Evolutionary conservation across 345 rosid species (phyloP), one percentile per base, ranked within the genome.

Genomic region (Eucalyptus sideroxylon): DNA sequence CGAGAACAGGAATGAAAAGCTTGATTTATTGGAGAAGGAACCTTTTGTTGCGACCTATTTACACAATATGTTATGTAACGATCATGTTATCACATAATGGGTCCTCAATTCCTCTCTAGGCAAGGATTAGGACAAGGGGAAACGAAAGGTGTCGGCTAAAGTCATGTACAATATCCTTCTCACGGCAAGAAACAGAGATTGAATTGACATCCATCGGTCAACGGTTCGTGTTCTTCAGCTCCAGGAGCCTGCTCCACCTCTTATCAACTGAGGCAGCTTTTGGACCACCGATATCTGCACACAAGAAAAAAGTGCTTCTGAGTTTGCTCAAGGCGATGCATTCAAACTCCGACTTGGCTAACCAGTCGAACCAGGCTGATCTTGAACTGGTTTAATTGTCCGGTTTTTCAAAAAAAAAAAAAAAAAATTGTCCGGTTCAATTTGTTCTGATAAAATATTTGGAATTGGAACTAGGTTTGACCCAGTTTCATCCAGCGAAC

Each of bases 241-340:
- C 95, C 93, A 97, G 88, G 60, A 97, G 96, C 90, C 92, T 93
- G 59, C 92, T 91, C 99, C 99, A 97, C 90, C 98, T 95, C 91
- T 93, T 94, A 47, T 95, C 95, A 67, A 96, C 86, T 34, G 96
- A 95, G 60, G 95, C 97, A 87, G 92, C 82, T 80, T 93, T 93
- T 86, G 89, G 90, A 87, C 90, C 89, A 19, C 95, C 96, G 88
- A 94, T 87, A 92, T 91, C 99, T 95, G 94, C 91, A 90, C 53
- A 24, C 23, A 40, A 45, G 67, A 67, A 88, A 44, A 59, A 45
- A 23, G 34, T 37, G 40, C 26, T 72, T 40, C 85, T 23, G 24
- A 11, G 44, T 77, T 1, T 3, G 24, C 83, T 77, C 83, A 23
- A 40, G 83, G 83, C 1, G 47, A 40, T 6, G 83, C 83, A 21